Base-by-base conservation (phyloP, 2,329 filamentous ascomycete species). In the Malbranchea cinnamomea region DNA sequence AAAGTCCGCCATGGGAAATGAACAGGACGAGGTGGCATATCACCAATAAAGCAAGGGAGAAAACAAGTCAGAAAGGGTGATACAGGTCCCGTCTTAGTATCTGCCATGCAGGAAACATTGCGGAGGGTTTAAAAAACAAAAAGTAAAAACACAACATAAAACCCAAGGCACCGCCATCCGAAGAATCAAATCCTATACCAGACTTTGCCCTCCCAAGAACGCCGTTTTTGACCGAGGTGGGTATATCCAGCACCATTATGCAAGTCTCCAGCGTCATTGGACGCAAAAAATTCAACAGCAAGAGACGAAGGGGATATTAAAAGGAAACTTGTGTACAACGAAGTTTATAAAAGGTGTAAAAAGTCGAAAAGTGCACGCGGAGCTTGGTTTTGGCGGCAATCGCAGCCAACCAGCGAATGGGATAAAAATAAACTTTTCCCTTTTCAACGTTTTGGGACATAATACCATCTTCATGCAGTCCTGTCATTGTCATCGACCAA, bases 171-270 rank as follows among this genome's bases (percentile, higher is more conserved):
- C n/a, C n/a, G n/a, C n/a, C n/a, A n/a, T n/a, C n/a, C n/a, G n/a
- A n/a, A n/a, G n/a, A n/a, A n/a, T n/a, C n/a, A n/a, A n/a, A n/a
- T n/a, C n/a, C n/a, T n/a, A n/a, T n/a, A n/a, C n/a, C n/a, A n/a
- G n/a, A n/a, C n/a, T n/a, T n/a, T n/a, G n/a, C n/a, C n/a, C n/a
- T n/a, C n/a, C n/a, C n/a, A 30, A 30, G 32, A 39, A 37, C 40
- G 38, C 38, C 38, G 22, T 31, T 38, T 37, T 37, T 30, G n/a
- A 34, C 31, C 36, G 32, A 59, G 53, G 54, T 54, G 55, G 55
- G 56, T 59, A 59, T 59, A 59, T 59, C 56, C 56, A 56, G 55
- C 54, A 57, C 56, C 56, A 47, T 52, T 46, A 59, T 59, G 56
- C 56, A 59, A 56, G 36, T 35, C 31, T 33, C 26, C 35, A 34